Evolutionary conservation across 306 rosid species (phyloP).

Genomic region (Glycine soja): DNA sequence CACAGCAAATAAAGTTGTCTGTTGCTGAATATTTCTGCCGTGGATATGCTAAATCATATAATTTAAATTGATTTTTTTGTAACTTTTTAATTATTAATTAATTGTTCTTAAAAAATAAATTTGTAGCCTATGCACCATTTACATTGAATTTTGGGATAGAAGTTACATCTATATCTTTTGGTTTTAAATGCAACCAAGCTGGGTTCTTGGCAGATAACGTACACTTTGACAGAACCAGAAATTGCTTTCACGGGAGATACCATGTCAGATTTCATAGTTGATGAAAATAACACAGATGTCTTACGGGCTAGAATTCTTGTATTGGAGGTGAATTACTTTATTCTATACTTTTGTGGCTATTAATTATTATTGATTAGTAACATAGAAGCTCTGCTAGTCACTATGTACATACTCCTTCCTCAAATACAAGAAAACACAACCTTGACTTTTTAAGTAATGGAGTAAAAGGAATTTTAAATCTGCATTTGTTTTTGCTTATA

Average conservation of each 20-base stretch:
- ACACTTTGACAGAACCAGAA: slow-evolving; percentile 79
- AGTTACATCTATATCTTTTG: slow-evolving; percentile 18
- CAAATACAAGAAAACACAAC: slow-evolving; percentile 2
- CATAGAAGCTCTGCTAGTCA: slow-evolving; percentile 8
- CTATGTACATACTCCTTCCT: slow-evolving; percentile 1
- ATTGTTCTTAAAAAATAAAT: neutral
- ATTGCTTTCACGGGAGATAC: slow-evolving; percentile 98
- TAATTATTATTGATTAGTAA: neutral
- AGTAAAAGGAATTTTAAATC: slow-evolving; percentile 8
- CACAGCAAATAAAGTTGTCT: neutral
- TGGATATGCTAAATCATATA: neutral
- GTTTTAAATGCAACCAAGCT: slow-evolving; percentile 38
- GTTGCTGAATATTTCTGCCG: neutral
- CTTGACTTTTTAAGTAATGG: neutral
- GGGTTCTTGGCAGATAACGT: slow-evolving; percentile 70
- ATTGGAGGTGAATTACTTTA: slow-evolving; percentile 71
- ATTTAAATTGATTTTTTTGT: neutral
- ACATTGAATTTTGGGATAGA: slow-evolving; percentile 8
- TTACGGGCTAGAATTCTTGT: slow-evolving; percentile 84
- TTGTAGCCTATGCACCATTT: neutral
- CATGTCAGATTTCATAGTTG: slow-evolving; percentile 74
- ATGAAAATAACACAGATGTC: slow-evolving; percentile 69
- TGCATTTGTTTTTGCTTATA: neutral
- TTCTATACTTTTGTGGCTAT: slow-evolving; percentile 14
- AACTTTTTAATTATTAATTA: neutral